Base-by-base conservation (phyloP, 2,329 filamentous ascomycete genomes). In the Diaporthe destruens region DNA sequence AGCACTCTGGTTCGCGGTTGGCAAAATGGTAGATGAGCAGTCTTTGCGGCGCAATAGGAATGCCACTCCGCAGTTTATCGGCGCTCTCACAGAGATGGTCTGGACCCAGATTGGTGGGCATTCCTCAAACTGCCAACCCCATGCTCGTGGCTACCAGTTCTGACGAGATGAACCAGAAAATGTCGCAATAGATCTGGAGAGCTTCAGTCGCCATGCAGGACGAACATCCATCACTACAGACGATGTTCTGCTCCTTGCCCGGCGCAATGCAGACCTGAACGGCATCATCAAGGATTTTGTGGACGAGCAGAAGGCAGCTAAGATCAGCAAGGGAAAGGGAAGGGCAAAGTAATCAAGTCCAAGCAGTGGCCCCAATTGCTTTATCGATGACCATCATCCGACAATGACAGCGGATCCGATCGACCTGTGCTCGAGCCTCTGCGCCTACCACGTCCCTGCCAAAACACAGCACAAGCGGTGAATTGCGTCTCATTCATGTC, bases 51-150 rank as follows among this genome's bases (percentile, higher is more conserved):
- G 91, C 36, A 90, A 93, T 79, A 88, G 94, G 75, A 98, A 97
- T 81, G 94, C 95, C 8, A 98, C 96, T 34, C 94, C 94, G 1
- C 94, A 97, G 79, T 98, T 97, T 81, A 97, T 97, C 76, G 94
- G 92, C 11, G 92, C 93, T 0, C 82, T 97, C 79, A 96, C 94
- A 0, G 95, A 98, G 81, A 89, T 97, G 81, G 92, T 96, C 9
- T 98, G 94, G 91, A 89, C 91, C 1, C 95, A 97, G 77, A 93
- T 98, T 67, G 93, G 94, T 96, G 86, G 59, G 82, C 76, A 18
- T n/a, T 18, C 2, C 18, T 9, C 9, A 29, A 54, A 14, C 4
- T 23, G 36, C 6, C 1, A n/a, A 1, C 16, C 4, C 2, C 2
- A 14, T 34, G 39, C 5, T 4, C 18, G 42, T 9, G 14, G 6